Conservation (phyloP, 1,139 yeast genomes). For the Taphrina communis region DNA sequence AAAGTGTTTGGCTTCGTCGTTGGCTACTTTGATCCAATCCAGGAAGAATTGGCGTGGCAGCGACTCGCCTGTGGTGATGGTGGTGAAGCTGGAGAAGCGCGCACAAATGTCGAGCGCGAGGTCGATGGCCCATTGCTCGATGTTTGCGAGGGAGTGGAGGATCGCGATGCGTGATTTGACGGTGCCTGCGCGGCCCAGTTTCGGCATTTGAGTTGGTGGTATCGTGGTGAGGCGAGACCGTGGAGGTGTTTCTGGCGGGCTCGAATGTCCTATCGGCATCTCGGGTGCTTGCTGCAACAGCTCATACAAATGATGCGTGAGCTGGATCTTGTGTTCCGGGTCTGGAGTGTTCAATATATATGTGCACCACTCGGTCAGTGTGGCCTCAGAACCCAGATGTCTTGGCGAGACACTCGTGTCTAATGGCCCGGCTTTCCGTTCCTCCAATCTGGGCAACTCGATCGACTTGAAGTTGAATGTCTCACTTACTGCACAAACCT, state of each 20-base stretch:
- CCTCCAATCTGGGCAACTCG: background rate
- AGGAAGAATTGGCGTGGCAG: slow-evolving; percentile 37
- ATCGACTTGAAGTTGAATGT: slow-evolving; percentile 3
- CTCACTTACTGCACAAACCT: slow-evolving; percentile 22
- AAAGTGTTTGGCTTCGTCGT: slow-evolving; percentile 39
- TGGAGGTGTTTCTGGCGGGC: slow-evolving; percentile 22
- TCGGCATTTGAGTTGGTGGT: slow-evolving; percentile 19
- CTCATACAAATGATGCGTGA: slow-evolving; percentile 25
- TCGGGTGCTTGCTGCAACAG: background rate
- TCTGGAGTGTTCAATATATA: slow-evolving; percentile 21
- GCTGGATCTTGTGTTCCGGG: slow-evolving; percentile 27
- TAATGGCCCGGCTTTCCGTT: background rate
- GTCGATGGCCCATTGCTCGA: slow-evolving; percentile 39
- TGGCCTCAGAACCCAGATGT: slow-evolving; percentile 1
- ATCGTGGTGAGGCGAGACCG: slow-evolving; percentile 19
- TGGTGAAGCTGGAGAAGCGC: slow-evolving; percentile 24
- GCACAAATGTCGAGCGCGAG: slow-evolving; percentile 34
- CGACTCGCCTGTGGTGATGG: background rate
- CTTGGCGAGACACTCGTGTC: background rate
- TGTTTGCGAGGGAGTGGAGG: slow-evolving; percentile 32
- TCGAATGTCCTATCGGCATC: slow-evolving; percentile 2
- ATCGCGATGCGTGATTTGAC: slow-evolving; percentile 37
- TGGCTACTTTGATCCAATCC: slow-evolving; percentile 40
- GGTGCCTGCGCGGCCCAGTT: slow-evolving; percentile 28
- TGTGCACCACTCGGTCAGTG: slow-evolving; percentile 22